Conservation (phyloP, 768 basidiomycete genomes). For the Gloeophyllum trabeum region DNA sequence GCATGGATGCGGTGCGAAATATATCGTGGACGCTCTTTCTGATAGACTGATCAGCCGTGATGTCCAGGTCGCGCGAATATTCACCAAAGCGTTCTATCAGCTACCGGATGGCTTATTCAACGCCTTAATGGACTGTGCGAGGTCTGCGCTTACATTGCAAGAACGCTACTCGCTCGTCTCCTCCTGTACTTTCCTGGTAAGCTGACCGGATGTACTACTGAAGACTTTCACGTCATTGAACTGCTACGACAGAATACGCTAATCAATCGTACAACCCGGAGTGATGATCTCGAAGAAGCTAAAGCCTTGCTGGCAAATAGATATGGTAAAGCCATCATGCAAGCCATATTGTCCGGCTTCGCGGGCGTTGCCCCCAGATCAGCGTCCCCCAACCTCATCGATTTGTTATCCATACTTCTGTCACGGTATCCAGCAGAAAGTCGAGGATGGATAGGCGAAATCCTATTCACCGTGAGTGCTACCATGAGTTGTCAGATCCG, state of each 20-base stretch:
- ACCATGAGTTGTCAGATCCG: neutral
- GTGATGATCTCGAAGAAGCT: constrained; percentile 47
- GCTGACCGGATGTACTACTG: constrained; percentile 14
- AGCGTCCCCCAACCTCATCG: constrained; percentile 73
- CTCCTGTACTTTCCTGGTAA: constrained; percentile 73
- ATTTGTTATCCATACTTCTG: constrained; percentile 61
- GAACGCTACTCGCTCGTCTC: constrained; percentile 81
- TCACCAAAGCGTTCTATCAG: constrained; percentile 46
- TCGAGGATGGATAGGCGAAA: constrained; percentile 61
- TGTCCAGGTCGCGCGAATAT: constrained; percentile 39
- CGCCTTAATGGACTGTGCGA: constrained; percentile 59
- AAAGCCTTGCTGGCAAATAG: constrained; percentile 36
- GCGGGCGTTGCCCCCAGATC: constrained; percentile 80
- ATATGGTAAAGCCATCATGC: constrained; percentile 60
- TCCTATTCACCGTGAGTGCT: constrained; percentile 48
- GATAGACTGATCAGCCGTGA: neutral
- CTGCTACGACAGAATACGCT: constrained; percentile 41
- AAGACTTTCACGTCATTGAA: neutral
- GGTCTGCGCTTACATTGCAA: constrained; percentile 56
- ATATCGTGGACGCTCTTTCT: neutral
- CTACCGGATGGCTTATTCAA: constrained; percentile 54
- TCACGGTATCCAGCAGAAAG: constrained; percentile 42
- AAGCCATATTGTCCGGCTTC: constrained; percentile 67
- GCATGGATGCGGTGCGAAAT: constrained; percentile 57
- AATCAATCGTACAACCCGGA: constrained; percentile 53